A percentile compares a stretch with the other conserved stretches of the same genome.
Conservation (phyloP, 495 filamentous ascomycete genomes). For the Tetracladium marchalianum region DNA sequence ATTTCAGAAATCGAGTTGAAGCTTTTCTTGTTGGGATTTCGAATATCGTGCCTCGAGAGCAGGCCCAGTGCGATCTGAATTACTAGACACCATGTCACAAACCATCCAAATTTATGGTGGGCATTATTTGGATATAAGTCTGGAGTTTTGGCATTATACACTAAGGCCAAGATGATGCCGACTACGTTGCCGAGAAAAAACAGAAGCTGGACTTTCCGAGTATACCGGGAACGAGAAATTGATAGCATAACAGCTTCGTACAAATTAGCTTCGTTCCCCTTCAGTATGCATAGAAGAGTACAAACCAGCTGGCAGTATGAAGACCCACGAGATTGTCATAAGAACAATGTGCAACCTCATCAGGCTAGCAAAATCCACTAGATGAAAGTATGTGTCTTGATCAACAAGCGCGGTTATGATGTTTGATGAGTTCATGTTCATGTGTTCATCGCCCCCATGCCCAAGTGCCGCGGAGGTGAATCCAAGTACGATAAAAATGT, state of each 20-base stretch:
- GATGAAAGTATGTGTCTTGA: conserved; percentile 64
- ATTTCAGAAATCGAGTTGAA: conserved; percentile 63
- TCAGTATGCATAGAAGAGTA: not conserved
- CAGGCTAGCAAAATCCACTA: conserved; percentile 50
- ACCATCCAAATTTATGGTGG: conserved; percentile 86
- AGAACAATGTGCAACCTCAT: conserved; percentile 72
- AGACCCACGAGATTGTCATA: conserved; percentile 75
- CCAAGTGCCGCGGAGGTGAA: conserved; percentile 27
- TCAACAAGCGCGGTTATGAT: conserved; percentile 20
- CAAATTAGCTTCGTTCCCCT: conserved; percentile 1
- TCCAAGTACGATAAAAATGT: conserved; percentile 23
- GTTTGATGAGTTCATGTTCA: conserved; percentile 30
- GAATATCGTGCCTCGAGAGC: conserved; percentile 38
- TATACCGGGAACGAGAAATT: conserved; percentile 66
- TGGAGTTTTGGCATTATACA: conserved; percentile 77
- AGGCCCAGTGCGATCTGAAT: conserved; percentile 62
- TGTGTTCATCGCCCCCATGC: conserved; percentile 31
- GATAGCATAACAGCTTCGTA: conserved; percentile 77
- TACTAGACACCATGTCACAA: conserved; percentile 59
- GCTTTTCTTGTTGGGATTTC: not conserved
- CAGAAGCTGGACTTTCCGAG: conserved; percentile 59
- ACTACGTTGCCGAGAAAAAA: conserved; percentile 67
- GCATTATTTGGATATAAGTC: conserved; percentile 84
- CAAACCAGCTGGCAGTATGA: conserved; percentile 75
- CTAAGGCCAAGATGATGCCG: conserved; percentile 58